phyloP scores from a whole-genome alignment of 1,284 basidiomycete genomes.

The Phlebopus sp. region DNA sequence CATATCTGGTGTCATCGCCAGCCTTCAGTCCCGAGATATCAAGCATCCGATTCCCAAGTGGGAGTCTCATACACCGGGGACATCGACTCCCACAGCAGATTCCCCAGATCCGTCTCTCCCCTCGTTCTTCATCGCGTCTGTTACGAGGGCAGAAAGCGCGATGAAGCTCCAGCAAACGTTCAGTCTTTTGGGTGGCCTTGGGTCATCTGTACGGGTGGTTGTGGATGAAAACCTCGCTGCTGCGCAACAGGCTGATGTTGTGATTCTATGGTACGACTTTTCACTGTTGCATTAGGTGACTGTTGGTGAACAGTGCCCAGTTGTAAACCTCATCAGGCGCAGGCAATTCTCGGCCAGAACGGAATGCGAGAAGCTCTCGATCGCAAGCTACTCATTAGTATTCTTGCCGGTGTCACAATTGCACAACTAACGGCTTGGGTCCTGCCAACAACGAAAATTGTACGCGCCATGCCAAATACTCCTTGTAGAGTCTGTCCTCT shows the following conservation, averaged over 20 bases:
- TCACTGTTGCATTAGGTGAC: neutral
- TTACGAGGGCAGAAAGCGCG: slow-evolving; percentile 77
- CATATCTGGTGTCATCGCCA: slow-evolving; percentile 85
- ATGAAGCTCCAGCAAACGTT: slow-evolving; percentile 70
- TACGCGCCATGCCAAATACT: slow-evolving; percentile 98
- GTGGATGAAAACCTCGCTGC: slow-evolving; percentile 73
- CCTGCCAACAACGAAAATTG: slow-evolving; percentile 73
- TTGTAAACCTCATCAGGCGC: slow-evolving; percentile 92
- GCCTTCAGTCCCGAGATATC: slow-evolving; percentile 53
- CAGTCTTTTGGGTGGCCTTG: slow-evolving; percentile 51
- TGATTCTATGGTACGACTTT: slow-evolving; percentile 77
- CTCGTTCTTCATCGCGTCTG: slow-evolving; percentile 86
- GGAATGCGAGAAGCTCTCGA: slow-evolving; percentile 88
- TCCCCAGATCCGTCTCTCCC: slow-evolving; percentile 70
- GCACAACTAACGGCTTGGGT: slow-evolving; percentile 79
- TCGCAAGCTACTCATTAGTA: slow-evolving; percentile 93
- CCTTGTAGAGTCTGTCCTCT: slow-evolving; percentile 77
- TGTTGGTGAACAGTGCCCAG: slow-evolving; percentile 40
- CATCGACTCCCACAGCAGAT: slow-evolving; percentile 63
- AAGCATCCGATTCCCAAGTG: slow-evolving; percentile 47
- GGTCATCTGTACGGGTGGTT: slow-evolving; percentile 67
- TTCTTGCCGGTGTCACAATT: slow-evolving; percentile 94
- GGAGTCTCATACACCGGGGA: slow-evolving; percentile 84
- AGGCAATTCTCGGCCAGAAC: slow-evolving; percentile 67
- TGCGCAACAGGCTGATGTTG: slow-evolving; percentile 75